Evolutionary conservation across 2,329 filamentous ascomycete species (phyloP).

Genomic region (Metarhizium humberi): DNA sequence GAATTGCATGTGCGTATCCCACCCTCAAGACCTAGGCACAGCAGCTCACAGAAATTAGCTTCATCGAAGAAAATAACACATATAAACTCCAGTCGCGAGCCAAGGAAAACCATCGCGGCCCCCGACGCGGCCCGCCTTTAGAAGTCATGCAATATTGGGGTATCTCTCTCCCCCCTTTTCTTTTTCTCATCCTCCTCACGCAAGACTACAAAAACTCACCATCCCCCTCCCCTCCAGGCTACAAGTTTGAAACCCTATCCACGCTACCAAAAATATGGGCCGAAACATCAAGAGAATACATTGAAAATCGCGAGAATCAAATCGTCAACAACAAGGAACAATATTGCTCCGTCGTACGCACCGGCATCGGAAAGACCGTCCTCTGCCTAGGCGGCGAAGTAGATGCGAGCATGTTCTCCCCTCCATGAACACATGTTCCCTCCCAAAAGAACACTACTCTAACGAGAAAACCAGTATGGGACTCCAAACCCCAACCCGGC

Average conservation of each 20-base stretch:
- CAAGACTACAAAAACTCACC: background rate
- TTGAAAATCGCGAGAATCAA: slow-evolving; percentile 63
- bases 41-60: slow-evolving; percentile 39
- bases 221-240: slow-evolving; percentile 44
- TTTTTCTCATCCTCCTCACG: background rate
- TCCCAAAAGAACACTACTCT: background rate
- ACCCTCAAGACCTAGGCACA: background rate
- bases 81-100: slow-evolving; percentile 57
- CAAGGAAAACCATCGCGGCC: slow-evolving; percentile 35
- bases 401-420: slow-evolving; percentile 56
- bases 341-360: slow-evolving; percentile 90
- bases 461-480: slow-evolving; percentile 54
- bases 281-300: slow-evolving; percentile 61
- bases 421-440: background rate
- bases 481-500: slow-evolving; percentile 61
- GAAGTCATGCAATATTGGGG: slow-evolving; percentile 93
- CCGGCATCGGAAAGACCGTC: slow-evolving; percentile 66
- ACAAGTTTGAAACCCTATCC: slow-evolving; percentile 89
- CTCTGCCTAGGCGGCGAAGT: slow-evolving; percentile 89
- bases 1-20: slow-evolving; percentile 41
- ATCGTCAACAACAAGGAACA: slow-evolving; percentile 84
- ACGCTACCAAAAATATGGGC: slow-evolving; percentile 69
- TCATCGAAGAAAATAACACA: slow-evolving; percentile 83
- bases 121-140: slow-evolving; percentile 40
- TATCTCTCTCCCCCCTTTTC: slow-evolving; percentile 26